Percentiles rank a stretch among this genome's conserved stretches.
phyloP scores from a whole-genome alignment of 768 basidiomycete genomes.

The Kwoniella sp. region DNA sequence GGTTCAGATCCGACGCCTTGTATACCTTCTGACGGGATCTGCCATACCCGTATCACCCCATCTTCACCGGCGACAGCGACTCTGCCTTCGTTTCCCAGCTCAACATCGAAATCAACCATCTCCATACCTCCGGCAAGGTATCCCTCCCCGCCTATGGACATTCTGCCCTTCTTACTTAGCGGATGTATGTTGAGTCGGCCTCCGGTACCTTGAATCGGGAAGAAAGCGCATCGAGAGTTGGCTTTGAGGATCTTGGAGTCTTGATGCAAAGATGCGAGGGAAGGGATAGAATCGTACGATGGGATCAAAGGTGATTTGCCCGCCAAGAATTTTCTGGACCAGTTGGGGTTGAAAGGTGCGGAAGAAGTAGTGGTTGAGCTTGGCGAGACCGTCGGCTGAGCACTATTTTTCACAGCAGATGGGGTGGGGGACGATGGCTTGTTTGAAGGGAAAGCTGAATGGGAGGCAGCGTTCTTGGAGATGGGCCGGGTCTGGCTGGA shows the following conservation, averaged over 20 bases:
- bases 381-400: not conserved
- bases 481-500: not conserved
- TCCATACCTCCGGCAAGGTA: constrained; percentile 49
- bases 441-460: too few relatives aligned
- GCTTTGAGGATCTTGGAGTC: constrained; percentile 54
- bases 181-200: constrained; percentile 55
- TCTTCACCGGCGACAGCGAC: constrained; percentile 55
- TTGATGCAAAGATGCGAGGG: constrained; percentile 48
- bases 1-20: constrained; percentile 40
- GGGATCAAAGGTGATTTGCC: constrained; percentile 57
- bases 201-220: constrained; percentile 57
- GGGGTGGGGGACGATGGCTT: too few relatives aligned
- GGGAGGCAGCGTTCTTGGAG: not conserved
- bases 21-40: constrained; percentile 32
- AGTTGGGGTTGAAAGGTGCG: constrained; percentile 48
- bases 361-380: not conserved
- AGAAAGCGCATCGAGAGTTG: constrained; percentile 50
- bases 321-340: constrained; percentile 56
- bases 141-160: constrained; percentile 45
- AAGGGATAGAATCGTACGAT: constrained; percentile 53
- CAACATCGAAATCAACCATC: constrained; percentile 53
- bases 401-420: too few relatives aligned
- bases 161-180: constrained; percentile 48
- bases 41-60: constrained; percentile 52
- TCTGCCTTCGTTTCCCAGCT: constrained; percentile 29